These are phyloP conservation scores for Magnusiomyces sp. DNA, from an alignment of 1,139 yeast species.

Conservation along the genomic window DNA sequence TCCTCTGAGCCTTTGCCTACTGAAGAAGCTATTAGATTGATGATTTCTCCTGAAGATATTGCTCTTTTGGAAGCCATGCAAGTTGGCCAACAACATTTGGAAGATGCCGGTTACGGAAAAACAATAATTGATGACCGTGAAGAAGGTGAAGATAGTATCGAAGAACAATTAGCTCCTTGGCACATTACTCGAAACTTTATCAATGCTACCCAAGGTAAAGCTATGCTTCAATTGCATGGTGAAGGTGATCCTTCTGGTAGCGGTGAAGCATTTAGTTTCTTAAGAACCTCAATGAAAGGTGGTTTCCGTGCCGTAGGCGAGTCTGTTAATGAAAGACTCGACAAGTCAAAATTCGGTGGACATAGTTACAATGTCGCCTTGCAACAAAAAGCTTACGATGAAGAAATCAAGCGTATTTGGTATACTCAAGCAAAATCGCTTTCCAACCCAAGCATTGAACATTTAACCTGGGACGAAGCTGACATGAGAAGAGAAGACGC, in stretches of 20 bases:
- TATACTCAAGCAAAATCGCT: slow-evolving; percentile 68
- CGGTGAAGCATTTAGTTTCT: slow-evolving; percentile 83
- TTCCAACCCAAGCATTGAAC: slow-evolving; percentile 33
- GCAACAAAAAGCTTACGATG: slow-evolving; percentile 89
- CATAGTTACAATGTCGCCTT: slow-evolving; percentile 74
- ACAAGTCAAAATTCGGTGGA: slow-evolving; percentile 44
- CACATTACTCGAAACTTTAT: slow-evolving; percentile 81
- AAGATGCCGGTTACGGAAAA: slow-evolving; percentile 56
- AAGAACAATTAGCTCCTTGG: slow-evolving; percentile 93
- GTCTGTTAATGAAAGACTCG: slow-evolving; percentile 36
- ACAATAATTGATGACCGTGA: slow-evolving; percentile 40
- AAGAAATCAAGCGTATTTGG: slow-evolving; percentile 88
- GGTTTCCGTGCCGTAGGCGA: slow-evolving; percentile 67
- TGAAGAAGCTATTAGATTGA: slow-evolving; percentile 70
- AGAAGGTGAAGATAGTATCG: slow-evolving; percentile 45
- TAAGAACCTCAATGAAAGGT: slow-evolving; percentile 90
- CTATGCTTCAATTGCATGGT: slow-evolving; percentile 94
- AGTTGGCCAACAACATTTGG: slow-evolving; percentile 76
- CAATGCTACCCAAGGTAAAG: slow-evolving; percentile 91
- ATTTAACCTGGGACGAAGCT: slow-evolving; percentile 30
- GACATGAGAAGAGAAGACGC: slow-evolving; percentile 26
- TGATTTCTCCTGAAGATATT: slow-evolving; percentile 90
- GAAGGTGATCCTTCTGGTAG: slow-evolving; percentile 94
- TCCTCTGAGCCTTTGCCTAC: slow-evolving; percentile 62
- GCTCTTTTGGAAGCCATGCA: slow-evolving; percentile 87